These are phyloP conservation scores for Exophiala xenobiotica DNA, from an alignment of 2,329 filamentous ascomycete genomes.

Conservation along the genomic window DNA sequence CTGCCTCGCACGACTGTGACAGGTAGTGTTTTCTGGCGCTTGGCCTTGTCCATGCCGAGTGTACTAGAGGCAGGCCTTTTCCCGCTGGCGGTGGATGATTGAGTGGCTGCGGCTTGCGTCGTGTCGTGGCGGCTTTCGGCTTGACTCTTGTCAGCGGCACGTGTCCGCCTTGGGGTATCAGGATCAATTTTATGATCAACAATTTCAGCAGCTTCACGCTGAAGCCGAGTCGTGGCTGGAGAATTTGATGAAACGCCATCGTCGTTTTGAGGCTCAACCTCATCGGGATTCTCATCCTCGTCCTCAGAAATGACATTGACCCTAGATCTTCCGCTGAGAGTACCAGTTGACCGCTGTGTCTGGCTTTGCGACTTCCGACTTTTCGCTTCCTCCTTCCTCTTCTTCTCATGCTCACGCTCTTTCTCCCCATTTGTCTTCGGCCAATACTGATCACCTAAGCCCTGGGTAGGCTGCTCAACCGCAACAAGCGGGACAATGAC, in stretches of 20 bases:
- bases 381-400: conserved; percentile 32
- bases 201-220: conserved; percentile 28
- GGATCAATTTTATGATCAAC: conserved; percentile 29
- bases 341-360: conserved; percentile 24
- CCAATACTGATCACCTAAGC: conserved; percentile 76
- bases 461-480: conserved; percentile 68
- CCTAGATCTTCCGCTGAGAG: conserved; percentile 14
- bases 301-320: conserved; percentile 25
- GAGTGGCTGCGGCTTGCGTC: neutral
- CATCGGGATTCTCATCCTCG: conserved; percentile 30
- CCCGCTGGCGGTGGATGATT: conserved; percentile 11
- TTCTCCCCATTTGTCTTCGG: conserved; percentile 40
- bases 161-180: conserved; percentile 29
- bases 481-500: conserved; percentile 72
- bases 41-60: conserved; percentile 10
- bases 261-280: conserved; percentile 8
- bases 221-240: conserved; percentile 22
- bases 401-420: conserved; percentile 33
- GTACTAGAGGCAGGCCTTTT: conserved; percentile 20
- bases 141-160: conserved; percentile 18
- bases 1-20: conserved; percentile 28
- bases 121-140: neutral
- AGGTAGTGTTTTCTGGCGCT: conserved; percentile 35
- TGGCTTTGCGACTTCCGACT: conserved; percentile 26
- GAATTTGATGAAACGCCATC: conserved; percentile 8